Evolutionary conservation across 108 stramenopile species (phyloP), one percentile per base, ranked within the genome.

Genomic region (Nitzschia sp.): DNA sequence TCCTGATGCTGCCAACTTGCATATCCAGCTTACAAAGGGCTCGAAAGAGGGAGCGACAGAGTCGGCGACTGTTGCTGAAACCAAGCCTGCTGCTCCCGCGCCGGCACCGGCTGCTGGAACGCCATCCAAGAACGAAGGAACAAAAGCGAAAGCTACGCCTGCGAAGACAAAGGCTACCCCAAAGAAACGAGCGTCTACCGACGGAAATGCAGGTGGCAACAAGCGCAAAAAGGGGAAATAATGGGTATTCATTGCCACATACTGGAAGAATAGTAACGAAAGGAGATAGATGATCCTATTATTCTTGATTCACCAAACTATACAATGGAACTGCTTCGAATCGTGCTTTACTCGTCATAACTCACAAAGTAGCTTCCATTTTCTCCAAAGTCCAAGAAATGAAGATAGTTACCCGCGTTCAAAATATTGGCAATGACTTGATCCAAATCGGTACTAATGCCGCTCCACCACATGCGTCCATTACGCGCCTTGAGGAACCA

Each of bases 401-500:
- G 77, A 31, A 89, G 65, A 54, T 75, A 83, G 49, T 59, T 65
- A 25, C 84, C 85, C 2, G 59, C 61, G 24, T 82, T 75, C 47
- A 80, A 48, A 29, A 93, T 68, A 21, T 76, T 71, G 19, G 71
- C 30, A 61, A 90, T 76, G 17, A 75, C 66, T 32, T 67, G 59
- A 67, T 87, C 82, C 24, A 87, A 54, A 47, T 89, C 87, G 1
- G 82, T 64, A 8, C 78, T 70, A 4, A 90, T 86, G 5, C 85
- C 86, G 63, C 84, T 83, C 89, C 89, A 94, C 88, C 89, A 94
- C 72, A 88, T 81, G n/a, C 84, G 79, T 38, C 86, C 87, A 64
- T 87, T 89, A 53, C 74, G 72, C 0, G 88, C 82, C 65, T 82
- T 77, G 26, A 91, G 24, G 59, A 89, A 94, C 88, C 89, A 94